phyloP scores from a whole-genome alignment of 2,329 filamentous ascomycete species.

The Berkeleyomyces basicola region DNA sequence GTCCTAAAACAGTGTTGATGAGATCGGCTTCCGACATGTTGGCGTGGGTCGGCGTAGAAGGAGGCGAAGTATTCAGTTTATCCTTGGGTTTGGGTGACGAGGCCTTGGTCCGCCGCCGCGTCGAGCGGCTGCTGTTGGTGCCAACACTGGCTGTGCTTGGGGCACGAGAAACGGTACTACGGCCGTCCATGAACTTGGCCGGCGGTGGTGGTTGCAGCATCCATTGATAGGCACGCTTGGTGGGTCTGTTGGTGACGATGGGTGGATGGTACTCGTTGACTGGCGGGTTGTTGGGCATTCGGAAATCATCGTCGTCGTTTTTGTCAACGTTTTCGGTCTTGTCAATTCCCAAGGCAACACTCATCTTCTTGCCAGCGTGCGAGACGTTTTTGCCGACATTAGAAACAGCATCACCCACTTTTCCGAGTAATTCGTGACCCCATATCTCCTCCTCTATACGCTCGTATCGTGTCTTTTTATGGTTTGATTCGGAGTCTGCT shows the following conservation, averaged over 20 bases:
- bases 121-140: slow-evolving; percentile 11
- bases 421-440: slow-evolving; percentile 37
- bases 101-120: slow-evolving; percentile 15
- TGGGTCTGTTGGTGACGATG: slow-evolving; percentile 60
- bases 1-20: slow-evolving; percentile 26
- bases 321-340: slow-evolving; percentile 33
- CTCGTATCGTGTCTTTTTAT: slow-evolving; percentile 48
- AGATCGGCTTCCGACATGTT: slow-evolving; percentile 26
- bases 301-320: slow-evolving; percentile 42
- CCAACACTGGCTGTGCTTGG: slow-evolving; percentile 34
- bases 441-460: slow-evolving; percentile 77
- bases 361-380: slow-evolving; percentile 37
- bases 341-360: slow-evolving; percentile 35
- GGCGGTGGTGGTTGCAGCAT: slow-evolving; percentile 88
- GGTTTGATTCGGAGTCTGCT: slow-evolving; percentile 9
- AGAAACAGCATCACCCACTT: slow-evolving; percentile 17
- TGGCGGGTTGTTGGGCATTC: slow-evolving; percentile 46
- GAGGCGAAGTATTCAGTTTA: slow-evolving; percentile 9
- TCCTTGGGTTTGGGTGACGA: slow-evolving; percentile 16
- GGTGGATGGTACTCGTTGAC: slow-evolving; percentile 79
- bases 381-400: slow-evolving; percentile 21
- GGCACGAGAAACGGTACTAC: slow-evolving; percentile 50
- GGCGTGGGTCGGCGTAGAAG: slow-evolving; percentile 3
- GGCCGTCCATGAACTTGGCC: slow-evolving; percentile 81
- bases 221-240: slow-evolving; percentile 60